phyloP scores from a whole-genome alignment of 2,329 filamentous ascomycete species.

The Talaromyces sp. region DNA sequence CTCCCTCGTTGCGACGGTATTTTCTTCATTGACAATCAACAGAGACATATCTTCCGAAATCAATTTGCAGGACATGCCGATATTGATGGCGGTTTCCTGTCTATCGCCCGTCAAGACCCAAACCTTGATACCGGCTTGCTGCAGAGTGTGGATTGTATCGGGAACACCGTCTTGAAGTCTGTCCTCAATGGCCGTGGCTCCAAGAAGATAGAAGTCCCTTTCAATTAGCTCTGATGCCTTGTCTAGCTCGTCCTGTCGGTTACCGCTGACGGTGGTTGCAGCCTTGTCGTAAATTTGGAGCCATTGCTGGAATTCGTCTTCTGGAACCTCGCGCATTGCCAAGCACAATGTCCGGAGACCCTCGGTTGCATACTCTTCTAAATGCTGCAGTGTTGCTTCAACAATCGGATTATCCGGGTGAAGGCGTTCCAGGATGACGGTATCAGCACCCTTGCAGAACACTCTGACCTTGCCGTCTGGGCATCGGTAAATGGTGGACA shows the following conservation, averaged over 20 bases:
- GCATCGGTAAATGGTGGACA: conserved; percentile 96
- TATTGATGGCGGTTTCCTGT: conserved; percentile 98
- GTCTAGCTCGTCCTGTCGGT: conserved; percentile 89
- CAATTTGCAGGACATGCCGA: conserved; percentile 98
- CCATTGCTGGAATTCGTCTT: conserved; percentile 88
- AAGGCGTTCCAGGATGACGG: conserved; percentile 90
- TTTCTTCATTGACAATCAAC: conserved; percentile 91
- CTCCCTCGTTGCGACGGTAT: conserved; percentile 70
- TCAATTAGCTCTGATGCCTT: conserved; percentile 97
- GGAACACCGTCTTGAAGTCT: conserved; percentile 94
- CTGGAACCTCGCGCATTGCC: conserved; percentile 87
- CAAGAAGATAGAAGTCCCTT: conserved; percentile 82
- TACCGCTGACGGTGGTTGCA: conserved; percentile 84
- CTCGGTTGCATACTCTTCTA: conserved; percentile 98
- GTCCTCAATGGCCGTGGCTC: conserved; percentile 96
- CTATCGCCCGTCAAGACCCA: conserved; percentile 97
- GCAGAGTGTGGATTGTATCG: conserved; percentile 94
- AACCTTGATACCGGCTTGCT: conserved; percentile 95
- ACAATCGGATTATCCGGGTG: conserved; percentile 78
- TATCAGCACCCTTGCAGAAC: conserved; percentile 96
- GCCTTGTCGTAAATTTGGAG: conserved; percentile 80
- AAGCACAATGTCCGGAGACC: conserved; percentile 91
- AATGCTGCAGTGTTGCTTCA: conserved; percentile 83
- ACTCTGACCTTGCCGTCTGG: conserved; percentile 91
- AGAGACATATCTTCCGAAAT: conserved; percentile 99